Conservation (phyloP, 2,329 filamentous ascomycete species). For the Colletotrichum truncatum region DNA sequence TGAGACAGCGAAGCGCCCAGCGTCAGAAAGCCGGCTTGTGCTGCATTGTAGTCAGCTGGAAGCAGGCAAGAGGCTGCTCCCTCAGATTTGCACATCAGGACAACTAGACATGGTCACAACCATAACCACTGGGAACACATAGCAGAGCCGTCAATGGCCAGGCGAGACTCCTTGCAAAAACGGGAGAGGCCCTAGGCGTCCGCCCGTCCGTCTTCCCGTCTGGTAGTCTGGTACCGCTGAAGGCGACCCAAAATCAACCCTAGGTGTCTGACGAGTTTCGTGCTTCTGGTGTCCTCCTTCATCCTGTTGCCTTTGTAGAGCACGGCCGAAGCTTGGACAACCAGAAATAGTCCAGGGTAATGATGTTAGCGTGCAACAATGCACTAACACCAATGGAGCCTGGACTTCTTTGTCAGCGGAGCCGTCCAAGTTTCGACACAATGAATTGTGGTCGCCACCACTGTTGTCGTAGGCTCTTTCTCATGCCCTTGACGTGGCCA, state of each 20-base stretch:
- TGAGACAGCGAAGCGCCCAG: slow-evolving; percentile 25
- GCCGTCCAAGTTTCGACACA: background rate
- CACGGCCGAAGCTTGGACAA: background rate
- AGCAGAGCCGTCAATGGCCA: background rate
- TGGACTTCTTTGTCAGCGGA: slow-evolving; percentile 1
- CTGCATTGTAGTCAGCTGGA: slow-evolving; percentile 2
- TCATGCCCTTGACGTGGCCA: background rate
- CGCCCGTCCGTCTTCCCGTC: too few relatives aligned
- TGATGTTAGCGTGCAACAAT: slow-evolving; percentile 1
- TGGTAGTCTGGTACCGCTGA: background rate
- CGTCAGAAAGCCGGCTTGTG: slow-evolving; percentile 10
- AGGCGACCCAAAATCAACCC: slow-evolving; percentile 74
- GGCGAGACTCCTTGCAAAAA: background rate
- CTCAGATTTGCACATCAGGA: slow-evolving; percentile 6
- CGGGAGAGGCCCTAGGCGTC: slow-evolving; percentile 8
- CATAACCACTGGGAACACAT: background rate
- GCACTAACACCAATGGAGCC: background rate
- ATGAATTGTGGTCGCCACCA: background rate
- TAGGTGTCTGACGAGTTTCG: slow-evolving; percentile 70
- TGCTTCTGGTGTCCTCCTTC: slow-evolving; percentile 43
- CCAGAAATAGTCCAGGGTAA: slow-evolving; percentile 19
- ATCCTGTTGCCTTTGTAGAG: background rate
- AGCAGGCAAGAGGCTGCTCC: background rate
- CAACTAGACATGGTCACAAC: background rate
- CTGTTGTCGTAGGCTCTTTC: background rate